Evolutionary conservation across 2,329 filamentous ascomycete genomes (phyloP), one percentile per base, ranked within the genome.

Genomic region (Cladosporium austrohemisphaericum): DNA sequence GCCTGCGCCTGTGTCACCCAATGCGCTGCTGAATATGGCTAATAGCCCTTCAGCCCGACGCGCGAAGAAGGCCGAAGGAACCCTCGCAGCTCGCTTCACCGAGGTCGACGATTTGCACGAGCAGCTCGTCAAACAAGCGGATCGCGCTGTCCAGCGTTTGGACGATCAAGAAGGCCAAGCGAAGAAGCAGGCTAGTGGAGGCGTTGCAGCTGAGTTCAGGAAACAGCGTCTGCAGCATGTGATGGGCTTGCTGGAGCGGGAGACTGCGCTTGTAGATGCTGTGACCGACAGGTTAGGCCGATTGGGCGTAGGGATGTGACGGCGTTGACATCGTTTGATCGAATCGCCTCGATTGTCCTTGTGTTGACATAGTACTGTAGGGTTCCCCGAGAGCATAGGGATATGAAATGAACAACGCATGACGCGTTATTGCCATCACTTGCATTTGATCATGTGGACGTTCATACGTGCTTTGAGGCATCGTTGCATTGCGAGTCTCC

Each of bases 201-300:
- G 85, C 47, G 79, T 82, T 10, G 69, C 75, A 16, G 80, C 83
- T 35, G 57, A 57, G 48, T 75, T 86, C 51, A 75, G 82, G 51
- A 79, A 75, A 66, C 77, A 74, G 43, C 86, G 85, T 68, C 67
- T 87, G 56, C 73, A 74, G 50, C 78, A 85, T 62, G 80, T 88
- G 18, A 80, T 80, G 67, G 69, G 69, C 22, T 65, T 86, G 52
- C 68, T 88, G 55, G 81, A 84, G 50, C 72, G 84, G 22, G 84
- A 88, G 68, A 79, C 79, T 38, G 82, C 82, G 4, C 66, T 88
- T 59, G 80, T 88, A 5, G 83, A 87, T 57, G 84, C 80, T 18
- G 77, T 86, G 18, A 81, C 77, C 56, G 74, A 74, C 50, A 74
- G 84, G 50, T 67, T 88, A 54, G 79, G 84, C 64, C 77, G 74